A percentile compares a stretch with the other conserved stretches of the same genome.
phyloP scores from a whole-genome alignment of 495 filamentous ascomycete species.

The Cetradonia linearis region DNA sequence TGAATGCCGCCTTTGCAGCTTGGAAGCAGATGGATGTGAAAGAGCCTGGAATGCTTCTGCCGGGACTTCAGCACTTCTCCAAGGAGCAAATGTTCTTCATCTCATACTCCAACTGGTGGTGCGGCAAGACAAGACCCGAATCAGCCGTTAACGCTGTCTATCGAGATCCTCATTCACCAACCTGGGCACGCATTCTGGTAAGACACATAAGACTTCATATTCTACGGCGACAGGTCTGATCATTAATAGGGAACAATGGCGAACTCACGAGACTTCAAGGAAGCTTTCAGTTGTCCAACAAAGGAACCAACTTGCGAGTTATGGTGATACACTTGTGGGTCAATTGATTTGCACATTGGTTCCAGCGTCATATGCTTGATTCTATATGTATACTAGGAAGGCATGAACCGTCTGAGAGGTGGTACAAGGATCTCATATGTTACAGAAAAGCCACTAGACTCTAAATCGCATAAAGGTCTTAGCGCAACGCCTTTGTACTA shows the following conservation, averaged over 20 bases:
- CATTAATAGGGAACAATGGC: slow-evolving; percentile 44
- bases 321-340: slow-evolving; percentile 38
- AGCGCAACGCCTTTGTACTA: too few species aligned
- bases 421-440: not conserved
- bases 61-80: slow-evolving; percentile 53
- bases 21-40: slow-evolving; percentile 51
- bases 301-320: slow-evolving; percentile 61
- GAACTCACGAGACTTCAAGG: slow-evolving; percentile 58
- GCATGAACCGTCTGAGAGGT: not conserved
- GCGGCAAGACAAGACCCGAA: slow-evolving; percentile 50
- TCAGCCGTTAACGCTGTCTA: slow-evolving; percentile 46
- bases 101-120: slow-evolving; percentile 58
- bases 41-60: slow-evolving; percentile 47
- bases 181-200: slow-evolving; percentile 48
- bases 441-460: not conserved
- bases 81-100: slow-evolving; percentile 70
- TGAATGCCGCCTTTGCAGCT: slow-evolving; percentile 53
- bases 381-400: not conserved
- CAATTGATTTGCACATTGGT: not conserved
- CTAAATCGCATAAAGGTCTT: not conserved
- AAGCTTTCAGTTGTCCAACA: slow-evolving; percentile 53
- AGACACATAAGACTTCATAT: slow-evolving; percentile 20
- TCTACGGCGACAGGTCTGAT: not conserved
- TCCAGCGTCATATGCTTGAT: not conserved
- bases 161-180: slow-evolving; percentile 56